A percentile compares a stretch with the other conserved stretches of the same genome.
phyloP scores from a whole-genome alignment of 1,284 basidiomycete species.

The Boletus mariae region DNA sequence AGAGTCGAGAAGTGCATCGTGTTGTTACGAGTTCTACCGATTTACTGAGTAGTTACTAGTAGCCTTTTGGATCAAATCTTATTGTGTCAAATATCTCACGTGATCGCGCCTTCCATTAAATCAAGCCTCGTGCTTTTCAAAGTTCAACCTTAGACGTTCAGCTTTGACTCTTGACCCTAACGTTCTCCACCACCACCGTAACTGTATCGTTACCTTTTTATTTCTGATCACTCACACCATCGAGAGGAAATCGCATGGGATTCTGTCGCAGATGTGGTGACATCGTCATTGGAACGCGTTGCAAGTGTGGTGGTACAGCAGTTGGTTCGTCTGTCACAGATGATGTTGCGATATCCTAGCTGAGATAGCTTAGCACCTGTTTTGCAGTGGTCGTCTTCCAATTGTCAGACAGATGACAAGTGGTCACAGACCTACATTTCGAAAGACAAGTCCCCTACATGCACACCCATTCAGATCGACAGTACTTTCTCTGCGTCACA shows the following conservation, averaged over 20 bases:
- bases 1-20: conserved; percentile 4
- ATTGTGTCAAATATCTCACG: conserved; percentile 16
- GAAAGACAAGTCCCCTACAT: conserved; percentile 42
- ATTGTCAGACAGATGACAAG: conserved; percentile 49
- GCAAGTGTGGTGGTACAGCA: conserved; percentile 71
- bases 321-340: conserved; percentile 54
- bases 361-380: conserved; percentile 51
- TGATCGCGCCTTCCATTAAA: conserved; percentile 17
- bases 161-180: conserved; percentile 2
- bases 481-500: conserved; percentile 14
- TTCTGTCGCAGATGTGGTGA: conserved; percentile 80
- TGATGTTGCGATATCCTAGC: conserved; percentile 4
- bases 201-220: neutral
- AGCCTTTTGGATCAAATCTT: neutral
- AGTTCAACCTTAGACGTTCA: conserved; percentile 3
- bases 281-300: conserved; percentile 64
- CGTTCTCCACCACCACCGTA: neutral
- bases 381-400: conserved; percentile 56
- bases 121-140: conserved; percentile 3
- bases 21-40: neutral
- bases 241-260: conserved; percentile 47
- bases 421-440: conserved; percentile 77
- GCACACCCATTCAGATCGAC: conserved; percentile 22
- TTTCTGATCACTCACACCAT: neutral
- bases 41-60: neutral